Percentiles rank a stretch among this genome's conserved stretches.
Conservation (phyloP, 371 early-diverging fungal genomes). For the Actinomortierella wolfii region DNA sequence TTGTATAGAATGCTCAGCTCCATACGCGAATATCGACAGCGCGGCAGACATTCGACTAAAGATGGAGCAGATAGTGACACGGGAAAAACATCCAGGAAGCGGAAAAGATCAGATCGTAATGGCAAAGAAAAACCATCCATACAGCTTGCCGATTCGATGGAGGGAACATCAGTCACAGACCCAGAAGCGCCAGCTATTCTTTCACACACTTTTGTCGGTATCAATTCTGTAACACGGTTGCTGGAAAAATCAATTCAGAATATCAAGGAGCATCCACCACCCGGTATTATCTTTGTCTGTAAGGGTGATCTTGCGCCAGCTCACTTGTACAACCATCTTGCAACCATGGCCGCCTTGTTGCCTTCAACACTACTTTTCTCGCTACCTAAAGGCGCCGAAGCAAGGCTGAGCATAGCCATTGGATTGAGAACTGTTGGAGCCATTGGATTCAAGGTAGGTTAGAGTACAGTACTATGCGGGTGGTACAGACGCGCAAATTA, state of each 20-base stretch:
- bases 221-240: constrained; percentile 32
- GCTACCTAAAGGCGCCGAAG: constrained; percentile 18
- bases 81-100: too few species aligned
- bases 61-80: too few species aligned
- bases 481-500: not conserved
- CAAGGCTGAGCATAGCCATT: constrained; percentile 14
- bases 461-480: not conserved
- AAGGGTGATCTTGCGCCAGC: constrained; percentile 33
- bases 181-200: too few species aligned
- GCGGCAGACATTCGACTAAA: too few species aligned
- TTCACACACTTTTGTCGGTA: constrained; percentile 10
- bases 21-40: too few species aligned
- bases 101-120: too few species aligned
- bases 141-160: constrained; percentile 8
- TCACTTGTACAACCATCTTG: constrained; percentile 30
- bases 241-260: constrained; percentile 30
- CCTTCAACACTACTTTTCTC: constrained; percentile 24
- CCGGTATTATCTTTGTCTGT: constrained; percentile 28
- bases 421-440: constrained; percentile 36
- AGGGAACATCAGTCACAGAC: too few species aligned
- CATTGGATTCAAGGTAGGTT: constrained; percentile 19
- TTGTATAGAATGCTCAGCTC: too few species aligned
- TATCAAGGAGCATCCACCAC: constrained; percentile 11
- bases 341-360: constrained; percentile 35
- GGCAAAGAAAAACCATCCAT: not conserved